Evolutionary conservation across 2,329 filamentous ascomycete species (phyloP).

Genomic region (Grosmannia huntii): DNA sequence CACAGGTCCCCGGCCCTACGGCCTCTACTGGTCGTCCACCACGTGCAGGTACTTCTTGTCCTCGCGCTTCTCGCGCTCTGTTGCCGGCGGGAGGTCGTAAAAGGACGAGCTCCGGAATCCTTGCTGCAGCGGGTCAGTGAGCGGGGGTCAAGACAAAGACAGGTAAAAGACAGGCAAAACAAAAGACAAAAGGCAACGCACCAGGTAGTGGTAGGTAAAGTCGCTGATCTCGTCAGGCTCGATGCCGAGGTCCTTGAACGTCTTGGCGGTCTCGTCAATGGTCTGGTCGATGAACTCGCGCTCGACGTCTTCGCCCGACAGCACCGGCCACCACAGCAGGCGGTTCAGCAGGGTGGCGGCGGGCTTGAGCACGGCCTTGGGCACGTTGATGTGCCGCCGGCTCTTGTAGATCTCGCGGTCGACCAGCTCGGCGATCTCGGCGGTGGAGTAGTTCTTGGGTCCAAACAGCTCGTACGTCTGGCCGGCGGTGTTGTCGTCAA

Average conservation of each 20-base stretch:
- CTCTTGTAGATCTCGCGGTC: constrained; percentile 87
- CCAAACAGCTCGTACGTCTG: constrained; percentile 94
- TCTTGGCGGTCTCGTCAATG: constrained; percentile 86
- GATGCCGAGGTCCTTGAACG: constrained; percentile 86
- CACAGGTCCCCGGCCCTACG: neutral
- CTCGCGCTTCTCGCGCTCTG: constrained; percentile 85
- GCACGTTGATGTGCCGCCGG: constrained; percentile 82
- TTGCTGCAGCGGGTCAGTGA: constrained; percentile 46
- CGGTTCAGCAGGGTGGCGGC: constrained; percentile 64
- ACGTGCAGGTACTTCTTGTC: constrained; percentile 97
- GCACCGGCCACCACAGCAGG: constrained; percentile 75
- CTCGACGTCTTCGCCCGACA: constrained; percentile 77
- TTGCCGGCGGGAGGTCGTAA: constrained; percentile 89
- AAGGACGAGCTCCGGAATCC: constrained; percentile 76
- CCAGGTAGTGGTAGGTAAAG: constrained; percentile 88
- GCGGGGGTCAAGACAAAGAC: constrained; percentile 18
- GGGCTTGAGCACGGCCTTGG: constrained; percentile 68
- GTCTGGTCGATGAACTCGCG: constrained; percentile 85
- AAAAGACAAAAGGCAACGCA: no score
- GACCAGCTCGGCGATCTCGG: constrained; percentile 74
- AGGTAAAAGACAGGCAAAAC: neutral
- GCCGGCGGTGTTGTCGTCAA: constrained; percentile 78
- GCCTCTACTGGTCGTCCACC: constrained; percentile 63
- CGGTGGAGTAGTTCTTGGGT: constrained; percentile 81
- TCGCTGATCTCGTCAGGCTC: constrained; percentile 76